Base-by-base conservation (phyloP, 208 protist species). In the Acanthamoeba polyphaga region DNA sequence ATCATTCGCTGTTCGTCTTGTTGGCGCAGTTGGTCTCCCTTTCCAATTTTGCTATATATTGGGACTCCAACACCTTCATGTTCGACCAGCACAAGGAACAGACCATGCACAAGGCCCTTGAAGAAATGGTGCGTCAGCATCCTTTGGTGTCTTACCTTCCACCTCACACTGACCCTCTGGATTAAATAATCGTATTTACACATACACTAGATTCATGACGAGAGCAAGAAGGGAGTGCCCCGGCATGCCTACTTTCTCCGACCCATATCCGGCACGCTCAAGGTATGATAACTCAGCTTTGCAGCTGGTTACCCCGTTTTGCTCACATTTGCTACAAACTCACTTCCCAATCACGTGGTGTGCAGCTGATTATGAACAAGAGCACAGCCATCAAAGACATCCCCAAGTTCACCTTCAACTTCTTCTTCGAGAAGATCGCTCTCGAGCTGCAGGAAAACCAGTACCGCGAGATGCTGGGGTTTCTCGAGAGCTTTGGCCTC, bases 341-440 rank as follows among this genome's bases (percentile, higher is more conserved):
- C 34, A 29, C 29, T 76, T 62, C 55, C 13, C 13, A 12, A 12
- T 4, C 29, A 51, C 8, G 43, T 49, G 43, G 43, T 49, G 43
- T 49, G 43, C 70, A 94, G 90, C 15, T 82, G 43, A 38, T 94
- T n/a, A 19, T 94, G 66, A 94, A 94, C 53, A 94, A 94, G 70
- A 82, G 34, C 43, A 24, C 29, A n/a, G n/a, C 72, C 46, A 46
- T 64, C 43, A 78, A 49, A 38, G 46, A 82, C 22, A 66, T 94
- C 22, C 90, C 90, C n/a, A 94, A 94, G 90, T 82, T 82, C 68
- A 82, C 90, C 4, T 34, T 94, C 13, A 53, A 38, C 19, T 94
- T 94, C 34, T 64, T 94, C 4, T 94, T 94, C 27, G 90, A 94
- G 24, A 24, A 60, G 5, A 76, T 94, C 43, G 90, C 90, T 24